Evolutionary conservation across 2,329 filamentous ascomycete genomes (phyloP).

Genomic region (Chaetomium olivaceum): DNA sequence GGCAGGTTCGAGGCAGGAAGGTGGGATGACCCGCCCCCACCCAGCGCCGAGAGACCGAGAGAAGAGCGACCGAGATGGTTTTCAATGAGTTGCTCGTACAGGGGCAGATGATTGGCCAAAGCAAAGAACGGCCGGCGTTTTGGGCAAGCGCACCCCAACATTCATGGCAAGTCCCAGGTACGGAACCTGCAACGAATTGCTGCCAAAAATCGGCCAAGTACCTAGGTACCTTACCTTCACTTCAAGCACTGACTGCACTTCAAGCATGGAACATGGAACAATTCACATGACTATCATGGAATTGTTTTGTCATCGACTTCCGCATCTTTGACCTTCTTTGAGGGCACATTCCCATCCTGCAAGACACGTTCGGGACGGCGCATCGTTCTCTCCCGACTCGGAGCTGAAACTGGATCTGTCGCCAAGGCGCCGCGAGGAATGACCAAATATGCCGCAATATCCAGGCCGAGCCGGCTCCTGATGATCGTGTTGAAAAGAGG

Average conservation of each 20-base stretch:
- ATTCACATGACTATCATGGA: neutral
- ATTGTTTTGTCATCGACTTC: neutral
- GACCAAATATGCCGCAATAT: slow-evolving; percentile 33
- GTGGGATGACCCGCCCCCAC: slow-evolving; percentile 25
- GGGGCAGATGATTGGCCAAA: neutral
- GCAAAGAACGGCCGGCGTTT: slow-evolving; percentile 16
- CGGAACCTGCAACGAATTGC: neutral
- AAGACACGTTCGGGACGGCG: slow-evolving; percentile 5
- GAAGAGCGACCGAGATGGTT: slow-evolving; percentile 9
- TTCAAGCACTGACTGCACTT: no score
- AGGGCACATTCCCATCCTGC: slow-evolving; percentile 1
- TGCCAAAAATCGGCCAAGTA: neutral
- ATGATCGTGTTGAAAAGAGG: neutral
- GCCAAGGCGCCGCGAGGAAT: slow-evolving; percentile 32
- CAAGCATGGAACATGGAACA: no score
- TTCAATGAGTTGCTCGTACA: no score
- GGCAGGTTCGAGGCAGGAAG: neutral
- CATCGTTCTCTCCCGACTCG: slow-evolving; percentile 13
- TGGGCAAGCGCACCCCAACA: slow-evolving; percentile 17
- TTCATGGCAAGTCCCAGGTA: slow-evolving; percentile 2
- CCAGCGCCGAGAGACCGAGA: slow-evolving; percentile 25
- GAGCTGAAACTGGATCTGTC: slow-evolving; percentile 9
- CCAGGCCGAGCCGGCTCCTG: slow-evolving; percentile 24
- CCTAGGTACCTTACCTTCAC: neutral
- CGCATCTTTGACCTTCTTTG: neutral